Percentiles rank a stretch among this genome's conserved stretches.
These are phyloP conservation scores for Saccharomycopsis sp. DNA, from an alignment of 805 yeast species.

Conservation along the genomic window DNA sequence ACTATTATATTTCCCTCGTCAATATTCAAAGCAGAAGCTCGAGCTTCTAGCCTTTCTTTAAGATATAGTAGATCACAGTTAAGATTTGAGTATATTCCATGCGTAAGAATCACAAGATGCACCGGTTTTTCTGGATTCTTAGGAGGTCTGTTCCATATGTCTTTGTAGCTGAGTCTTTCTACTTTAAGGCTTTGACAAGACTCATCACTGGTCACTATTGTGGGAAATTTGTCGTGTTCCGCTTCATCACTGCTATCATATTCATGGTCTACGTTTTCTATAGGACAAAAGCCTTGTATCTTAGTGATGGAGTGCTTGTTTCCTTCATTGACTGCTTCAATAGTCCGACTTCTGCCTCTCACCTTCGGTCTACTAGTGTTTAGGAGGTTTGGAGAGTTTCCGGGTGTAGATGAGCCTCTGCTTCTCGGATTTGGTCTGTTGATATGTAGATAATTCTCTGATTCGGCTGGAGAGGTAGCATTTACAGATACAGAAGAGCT, in stretches of 20 bases:
- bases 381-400: no score
- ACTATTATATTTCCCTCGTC: conserved; percentile 65
- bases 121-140: conserved; percentile 48
- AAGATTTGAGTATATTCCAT: conserved; percentile 86
- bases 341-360: background rate
- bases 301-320: background rate
- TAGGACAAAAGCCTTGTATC: background rate
- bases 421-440: no score
- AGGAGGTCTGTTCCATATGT: conserved; percentile 68
- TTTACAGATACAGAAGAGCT: no score
- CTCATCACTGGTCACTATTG: conserved; percentile 1
- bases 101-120: conserved; percentile 82
- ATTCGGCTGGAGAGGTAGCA: no score
- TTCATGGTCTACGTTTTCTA: background rate
- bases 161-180: conserved; percentile 47
- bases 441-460: no score
- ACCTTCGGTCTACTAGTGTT: background rate
- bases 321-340: background rate
- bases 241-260: background rate
- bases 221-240: background rate
- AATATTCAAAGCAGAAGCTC: conserved; percentile 24
- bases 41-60: conserved; percentile 67
- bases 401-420: no score
- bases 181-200: conserved; percentile 24
- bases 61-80: conserved; percentile 86